Conservation (phyloP, 371 early-diverging fungal genomes). For the Rhizopus arrhizus region DNA sequence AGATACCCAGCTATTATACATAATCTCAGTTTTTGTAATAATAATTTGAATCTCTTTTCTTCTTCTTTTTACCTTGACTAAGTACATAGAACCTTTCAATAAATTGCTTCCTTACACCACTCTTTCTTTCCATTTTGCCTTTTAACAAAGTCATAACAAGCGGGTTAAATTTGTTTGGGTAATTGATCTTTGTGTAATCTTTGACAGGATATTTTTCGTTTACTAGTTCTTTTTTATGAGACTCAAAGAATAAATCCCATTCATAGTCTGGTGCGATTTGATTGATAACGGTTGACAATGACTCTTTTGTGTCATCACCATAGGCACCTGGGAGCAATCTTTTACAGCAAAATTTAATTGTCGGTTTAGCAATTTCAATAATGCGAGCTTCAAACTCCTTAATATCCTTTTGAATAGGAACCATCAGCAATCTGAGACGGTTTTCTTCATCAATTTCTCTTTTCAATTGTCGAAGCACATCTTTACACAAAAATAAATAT, state of each 20-base stretch:
- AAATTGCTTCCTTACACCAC: slow-evolving; percentile 44
- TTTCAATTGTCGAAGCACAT: slow-evolving; percentile 45
- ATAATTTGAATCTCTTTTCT: not conserved
- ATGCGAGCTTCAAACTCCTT: slow-evolving; percentile 31
- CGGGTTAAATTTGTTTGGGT: slow-evolving; percentile 48
- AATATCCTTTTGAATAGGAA: slow-evolving; percentile 39
- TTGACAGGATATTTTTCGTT: slow-evolving; percentile 36
- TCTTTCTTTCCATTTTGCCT: slow-evolving; percentile 41
- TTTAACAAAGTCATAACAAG: slow-evolving; percentile 44
- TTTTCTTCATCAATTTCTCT: slow-evolving; percentile 50
- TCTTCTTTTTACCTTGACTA: slow-evolving; percentile 37
- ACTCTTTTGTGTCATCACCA: slow-evolving; percentile 16
- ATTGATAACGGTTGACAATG: slow-evolving; percentile 16
- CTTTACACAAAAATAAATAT: slow-evolving; percentile 23
- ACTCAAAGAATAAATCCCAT: slow-evolving; percentile 37
- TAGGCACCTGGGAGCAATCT: slow-evolving; percentile 21
- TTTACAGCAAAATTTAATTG: slow-evolving; percentile 32
- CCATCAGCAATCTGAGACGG: slow-evolving; percentile 38
- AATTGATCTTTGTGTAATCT: slow-evolving; percentile 48
- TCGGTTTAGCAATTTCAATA: slow-evolving; percentile 24
- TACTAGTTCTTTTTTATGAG: slow-evolving; percentile 38
- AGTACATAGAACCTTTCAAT: slow-evolving; percentile 40
- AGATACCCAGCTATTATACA: slow-evolving; percentile 41
- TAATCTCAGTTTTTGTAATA: not conserved
- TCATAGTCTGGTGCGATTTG: slow-evolving; percentile 33